Percentiles rank a stretch among this genome's conserved stretches.
These are phyloP conservation scores for Mycena vitilis DNA, from an alignment of 768 basidiomycete species.

Conservation along the genomic window DNA sequence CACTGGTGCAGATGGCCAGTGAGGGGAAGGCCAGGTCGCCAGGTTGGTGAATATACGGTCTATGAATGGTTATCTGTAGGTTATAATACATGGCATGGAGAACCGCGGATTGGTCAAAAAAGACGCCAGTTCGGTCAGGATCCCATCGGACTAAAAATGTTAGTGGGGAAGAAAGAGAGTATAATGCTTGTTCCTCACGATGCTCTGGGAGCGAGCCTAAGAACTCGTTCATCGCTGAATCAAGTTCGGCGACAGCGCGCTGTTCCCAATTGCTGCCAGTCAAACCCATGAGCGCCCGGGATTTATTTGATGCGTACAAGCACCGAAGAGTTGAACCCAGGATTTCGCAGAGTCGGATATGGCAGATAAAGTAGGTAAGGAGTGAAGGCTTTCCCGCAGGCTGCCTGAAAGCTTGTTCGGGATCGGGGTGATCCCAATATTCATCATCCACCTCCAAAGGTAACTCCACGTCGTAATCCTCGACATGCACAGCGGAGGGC, in stretches of 20 bases:
- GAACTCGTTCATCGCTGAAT: slow-evolving; percentile 73
- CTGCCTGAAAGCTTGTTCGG: slow-evolving; percentile 66
- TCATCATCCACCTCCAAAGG: slow-evolving; percentile 70
- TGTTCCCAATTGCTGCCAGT: slow-evolving; percentile 69
- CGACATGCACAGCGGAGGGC: slow-evolving; percentile 74
- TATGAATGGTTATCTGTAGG: slow-evolving; percentile 58
- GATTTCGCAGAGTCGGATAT: slow-evolving; percentile 71
- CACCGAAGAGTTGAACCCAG: slow-evolving; percentile 71
- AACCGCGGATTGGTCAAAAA: slow-evolving; percentile 53
- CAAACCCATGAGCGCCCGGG: slow-evolving; percentile 49
- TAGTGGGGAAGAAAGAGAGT: slow-evolving; percentile 1
- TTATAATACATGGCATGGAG: slow-evolving; percentile 56
- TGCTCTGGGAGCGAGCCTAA: slow-evolving; percentile 69
- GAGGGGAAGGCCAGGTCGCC: slow-evolving; percentile 53
- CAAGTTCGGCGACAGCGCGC: slow-evolving; percentile 68
- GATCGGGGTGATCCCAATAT: slow-evolving; percentile 59
- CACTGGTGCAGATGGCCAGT: slow-evolving; percentile 64
- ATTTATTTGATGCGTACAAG: slow-evolving; percentile 60
- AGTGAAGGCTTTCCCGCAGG: slow-evolving; percentile 68
- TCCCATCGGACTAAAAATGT: slow-evolving; percentile 40
- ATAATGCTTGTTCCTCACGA: slow-evolving; percentile 45
- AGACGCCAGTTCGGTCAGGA: slow-evolving; percentile 41
- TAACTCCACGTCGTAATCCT: slow-evolving; percentile 79
- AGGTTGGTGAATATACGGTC: slow-evolving; percentile 56
- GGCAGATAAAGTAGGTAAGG: slow-evolving; percentile 63